phyloP scores from a whole-genome alignment of 805 yeast species.

The Nakazawaea wyomingensis region DNA sequence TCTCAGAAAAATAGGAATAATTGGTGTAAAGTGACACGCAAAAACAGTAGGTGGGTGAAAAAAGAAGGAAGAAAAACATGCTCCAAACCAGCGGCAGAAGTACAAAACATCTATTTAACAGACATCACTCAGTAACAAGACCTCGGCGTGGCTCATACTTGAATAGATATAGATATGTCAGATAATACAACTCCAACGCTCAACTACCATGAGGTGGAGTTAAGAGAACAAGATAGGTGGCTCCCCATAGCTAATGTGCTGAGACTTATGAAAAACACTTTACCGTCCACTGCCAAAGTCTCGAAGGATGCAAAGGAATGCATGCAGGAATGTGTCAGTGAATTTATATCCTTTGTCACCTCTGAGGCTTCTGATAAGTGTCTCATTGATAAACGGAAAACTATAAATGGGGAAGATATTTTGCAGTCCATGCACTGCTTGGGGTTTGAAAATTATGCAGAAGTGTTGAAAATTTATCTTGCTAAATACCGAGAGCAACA shows the following conservation, averaged over 20 bases:
- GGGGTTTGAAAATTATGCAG: conserved; percentile 68
- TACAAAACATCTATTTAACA: no score
- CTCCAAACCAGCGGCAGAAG: no score
- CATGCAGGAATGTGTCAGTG: conserved; percentile 67
- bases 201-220: conserved; percentile 35
- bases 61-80: background rate
- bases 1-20: no score
- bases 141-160: background rate
- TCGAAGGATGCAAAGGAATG: conserved; percentile 78
- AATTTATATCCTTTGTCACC: conserved; percentile 63
- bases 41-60: background rate
- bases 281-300: conserved; percentile 69
- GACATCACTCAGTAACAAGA: background rate
- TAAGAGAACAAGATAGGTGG: conserved; percentile 58
- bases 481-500: conserved; percentile 73
- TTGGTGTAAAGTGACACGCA: no score
- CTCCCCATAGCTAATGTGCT: conserved; percentile 62
- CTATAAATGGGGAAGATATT: conserved; percentile 67
- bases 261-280: conserved; percentile 70
- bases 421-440: conserved; percentile 57
- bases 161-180: background rate
- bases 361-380: conserved; percentile 63
- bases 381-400: conserved; percentile 58
- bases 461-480: conserved; percentile 59
- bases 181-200: conserved; percentile 4